Evolutionary conservation across 257 asterid genomes (phyloP).

Genomic region (Solanum habrochaites): DNA sequence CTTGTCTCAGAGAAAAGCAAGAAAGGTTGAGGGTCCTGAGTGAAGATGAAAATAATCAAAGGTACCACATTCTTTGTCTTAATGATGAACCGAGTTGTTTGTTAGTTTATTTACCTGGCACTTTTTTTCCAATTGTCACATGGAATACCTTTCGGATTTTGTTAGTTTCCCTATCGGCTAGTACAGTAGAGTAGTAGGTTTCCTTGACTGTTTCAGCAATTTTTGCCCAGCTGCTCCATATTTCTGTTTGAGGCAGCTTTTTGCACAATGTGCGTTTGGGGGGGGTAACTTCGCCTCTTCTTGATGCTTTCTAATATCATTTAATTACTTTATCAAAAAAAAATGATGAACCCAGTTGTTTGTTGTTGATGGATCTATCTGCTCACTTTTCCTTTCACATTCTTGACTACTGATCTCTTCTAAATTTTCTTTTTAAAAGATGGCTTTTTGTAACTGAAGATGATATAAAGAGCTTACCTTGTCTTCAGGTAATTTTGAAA

Average conservation of each 20-base stretch:
- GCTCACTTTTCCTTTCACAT: not conserved
- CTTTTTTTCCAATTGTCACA: too few species aligned
- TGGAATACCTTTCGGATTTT: too few species aligned
- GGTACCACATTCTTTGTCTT: constrained; percentile 8
- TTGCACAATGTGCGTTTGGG: too few species aligned
- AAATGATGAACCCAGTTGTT: not conserved
- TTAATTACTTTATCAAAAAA: too few species aligned
- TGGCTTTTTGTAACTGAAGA: constrained; percentile 86
- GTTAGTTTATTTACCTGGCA: not conserved
- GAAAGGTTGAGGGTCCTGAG: constrained; percentile 26
- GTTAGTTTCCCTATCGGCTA: too few species aligned
- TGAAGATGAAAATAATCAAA: constrained; percentile 30
- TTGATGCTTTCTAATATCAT: too few species aligned
- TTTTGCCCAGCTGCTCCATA: too few species aligned
- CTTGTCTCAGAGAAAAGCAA: constrained; percentile 31
- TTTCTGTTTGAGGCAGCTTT: too few species aligned
- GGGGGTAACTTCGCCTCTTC: too few species aligned
- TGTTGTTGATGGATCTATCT: not conserved
- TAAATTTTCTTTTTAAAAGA: constrained; percentile 23
- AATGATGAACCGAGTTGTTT: not conserved
- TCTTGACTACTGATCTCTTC: not conserved
- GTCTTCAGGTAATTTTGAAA: constrained; percentile 56
- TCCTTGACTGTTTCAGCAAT: too few species aligned
- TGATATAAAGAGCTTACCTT: constrained; percentile 70
- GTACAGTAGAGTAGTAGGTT: too few species aligned